phyloP scores from a whole-genome alignment of 768 basidiomycete species.

The Mycena floridula region DNA sequence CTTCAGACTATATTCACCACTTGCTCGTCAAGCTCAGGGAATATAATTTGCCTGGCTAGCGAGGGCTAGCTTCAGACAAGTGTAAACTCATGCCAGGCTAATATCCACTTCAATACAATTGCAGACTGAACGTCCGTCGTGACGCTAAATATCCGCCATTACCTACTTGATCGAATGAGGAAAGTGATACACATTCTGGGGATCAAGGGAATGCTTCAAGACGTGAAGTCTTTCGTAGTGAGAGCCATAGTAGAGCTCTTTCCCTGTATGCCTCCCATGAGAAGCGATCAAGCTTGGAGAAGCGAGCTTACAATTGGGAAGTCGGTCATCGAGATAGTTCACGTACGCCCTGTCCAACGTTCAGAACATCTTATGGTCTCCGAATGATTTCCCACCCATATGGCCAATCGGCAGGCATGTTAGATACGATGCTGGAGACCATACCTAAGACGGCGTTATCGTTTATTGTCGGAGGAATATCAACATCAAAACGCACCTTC shows the following conservation, averaged over 20 bases:
- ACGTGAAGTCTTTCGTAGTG: not conserved
- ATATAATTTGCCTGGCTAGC: too few relatives aligned
- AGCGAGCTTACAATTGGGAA: not conserved
- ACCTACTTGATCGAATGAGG: not conserved
- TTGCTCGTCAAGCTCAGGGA: too few relatives aligned
- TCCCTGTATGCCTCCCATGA: not conserved
- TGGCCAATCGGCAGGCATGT: conserved; percentile 31
- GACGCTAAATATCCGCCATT: too few relatives aligned
- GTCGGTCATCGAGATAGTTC: not conserved
- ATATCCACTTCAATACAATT: too few relatives aligned
- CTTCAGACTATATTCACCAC: too few relatives aligned
- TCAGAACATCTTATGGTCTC: not conserved
- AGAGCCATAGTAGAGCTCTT: not conserved
- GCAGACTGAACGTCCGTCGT: too few relatives aligned
- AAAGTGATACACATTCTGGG: not conserved
- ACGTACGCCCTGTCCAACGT: not conserved
- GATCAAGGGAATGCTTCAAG: not conserved
- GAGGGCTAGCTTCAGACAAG: too few relatives aligned
- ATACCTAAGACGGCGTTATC: conserved; percentile 14
- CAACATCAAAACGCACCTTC: conserved; percentile 22
- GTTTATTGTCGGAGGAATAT: not conserved
- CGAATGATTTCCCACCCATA: too few relatives aligned
- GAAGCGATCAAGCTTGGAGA: not conserved
- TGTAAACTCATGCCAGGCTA: too few relatives aligned
- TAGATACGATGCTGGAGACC: conserved; percentile 26